Percentiles rank a stretch among this genome's conserved stretches.
These are phyloP conservation scores for Porodaedalea pini DNA, from an alignment of 1,284 basidiomycete genomes.

Conservation along the genomic window DNA sequence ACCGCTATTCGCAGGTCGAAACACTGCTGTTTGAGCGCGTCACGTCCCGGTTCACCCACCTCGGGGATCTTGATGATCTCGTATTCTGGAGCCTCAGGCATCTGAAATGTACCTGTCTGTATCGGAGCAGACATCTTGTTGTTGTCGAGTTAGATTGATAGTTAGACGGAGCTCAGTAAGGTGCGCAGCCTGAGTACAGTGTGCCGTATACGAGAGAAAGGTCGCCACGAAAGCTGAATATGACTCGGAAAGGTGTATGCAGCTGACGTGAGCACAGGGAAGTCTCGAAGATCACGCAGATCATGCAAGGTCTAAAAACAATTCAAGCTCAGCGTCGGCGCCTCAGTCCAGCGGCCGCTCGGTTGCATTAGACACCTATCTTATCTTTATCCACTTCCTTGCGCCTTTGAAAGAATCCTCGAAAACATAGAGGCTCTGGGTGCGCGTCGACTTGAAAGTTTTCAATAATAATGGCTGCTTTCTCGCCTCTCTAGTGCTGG, in stretches of 20 bases:
- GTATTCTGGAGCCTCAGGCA: conserved; percentile 36
- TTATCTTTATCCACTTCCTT: too few species aligned
- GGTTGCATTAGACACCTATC: too few species aligned
- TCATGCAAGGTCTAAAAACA: too few species aligned
- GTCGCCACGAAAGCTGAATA: neutral
- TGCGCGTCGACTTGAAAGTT: too few species aligned
- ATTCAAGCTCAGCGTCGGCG: neutral
- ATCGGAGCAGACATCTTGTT: neutral
- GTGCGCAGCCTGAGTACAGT: too few species aligned
- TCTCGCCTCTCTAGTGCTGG: too few species aligned
- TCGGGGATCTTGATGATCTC: conserved; percentile 51
- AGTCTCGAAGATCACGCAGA: neutral
- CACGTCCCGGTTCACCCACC: conserved; percentile 33
- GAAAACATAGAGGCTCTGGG: too few species aligned
- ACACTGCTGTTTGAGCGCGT: conserved; percentile 48
- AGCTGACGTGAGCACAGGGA: neutral
- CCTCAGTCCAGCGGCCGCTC: neutral
- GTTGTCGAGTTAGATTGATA: neutral
- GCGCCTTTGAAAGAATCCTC: too few species aligned
- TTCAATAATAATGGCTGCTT: too few species aligned
- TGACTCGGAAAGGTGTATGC: neutral
- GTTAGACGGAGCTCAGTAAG: neutral
- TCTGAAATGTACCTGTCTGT: neutral
- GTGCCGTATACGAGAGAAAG: too few species aligned
- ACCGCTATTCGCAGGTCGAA: conserved; percentile 62